Conservation (phyloP, 768 basidiomycete genomes). For the Sporobolomyces pararoseus region DNA sequence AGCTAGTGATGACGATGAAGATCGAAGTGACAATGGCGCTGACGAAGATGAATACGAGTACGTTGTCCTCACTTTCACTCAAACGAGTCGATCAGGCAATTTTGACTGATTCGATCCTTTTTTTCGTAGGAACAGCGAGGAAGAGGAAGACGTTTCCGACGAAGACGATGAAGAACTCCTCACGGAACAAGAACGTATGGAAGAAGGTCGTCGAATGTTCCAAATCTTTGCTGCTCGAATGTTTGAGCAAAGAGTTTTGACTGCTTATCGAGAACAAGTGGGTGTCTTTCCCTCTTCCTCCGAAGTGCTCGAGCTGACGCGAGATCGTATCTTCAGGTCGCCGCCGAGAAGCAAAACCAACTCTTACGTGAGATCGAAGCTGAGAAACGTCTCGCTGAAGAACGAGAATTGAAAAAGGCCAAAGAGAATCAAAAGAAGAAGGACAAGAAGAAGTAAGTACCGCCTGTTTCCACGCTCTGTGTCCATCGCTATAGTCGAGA, state of each 20-base stretch:
- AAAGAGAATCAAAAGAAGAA: constrained; percentile 98
- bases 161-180: constrained; percentile 61
- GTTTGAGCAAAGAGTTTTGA: constrained; percentile 97
- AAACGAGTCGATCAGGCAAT: too few species aligned
- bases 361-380: constrained; percentile 91
- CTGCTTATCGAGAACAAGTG: constrained; percentile 77
- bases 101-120: too few species aligned
- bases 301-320: too few species aligned
- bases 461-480: neutral
- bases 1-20: constrained; percentile 55
- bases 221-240: constrained; percentile 98
- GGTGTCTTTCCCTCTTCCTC: neutral
- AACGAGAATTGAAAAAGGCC: constrained; percentile 86
- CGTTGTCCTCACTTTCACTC: too few species aligned
- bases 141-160: constrained; percentile 58
- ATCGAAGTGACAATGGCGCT: constrained; percentile 63
- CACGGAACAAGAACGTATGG: constrained; percentile 97
- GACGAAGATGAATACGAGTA: constrained; percentile 45
- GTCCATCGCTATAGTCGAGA: too few species aligned
- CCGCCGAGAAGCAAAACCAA: constrained; percentile 89
- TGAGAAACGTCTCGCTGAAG: constrained; percentile 79
- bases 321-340: constrained; percentile 57
- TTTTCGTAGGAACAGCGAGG: constrained; percentile 51
- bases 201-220: constrained; percentile 99
- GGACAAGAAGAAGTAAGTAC: constrained; percentile 87